These are phyloP conservation scores for Phytophthora syringae DNA, from an alignment of 352 stramenopile genomes.

Conservation along the genomic window DNA sequence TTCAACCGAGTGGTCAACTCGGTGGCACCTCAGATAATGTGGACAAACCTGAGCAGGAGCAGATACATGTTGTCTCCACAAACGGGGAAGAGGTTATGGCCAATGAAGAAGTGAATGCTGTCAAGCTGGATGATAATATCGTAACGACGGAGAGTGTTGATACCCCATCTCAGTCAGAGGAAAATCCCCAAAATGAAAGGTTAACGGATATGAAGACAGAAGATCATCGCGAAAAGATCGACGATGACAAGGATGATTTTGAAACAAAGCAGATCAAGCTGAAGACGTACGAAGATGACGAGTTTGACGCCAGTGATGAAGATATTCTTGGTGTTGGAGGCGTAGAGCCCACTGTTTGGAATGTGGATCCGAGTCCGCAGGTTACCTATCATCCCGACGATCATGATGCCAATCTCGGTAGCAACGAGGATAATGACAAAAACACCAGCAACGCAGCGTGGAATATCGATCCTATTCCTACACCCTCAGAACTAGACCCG, in stretches of 20 bases:
- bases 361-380: slow-evolving; percentile 18
- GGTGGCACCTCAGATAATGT: neutral
- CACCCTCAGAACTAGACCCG: neutral
- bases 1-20: neutral
- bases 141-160: neutral
- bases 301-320: slow-evolving; percentile 36
- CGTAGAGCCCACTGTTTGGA: slow-evolving; percentile 16
- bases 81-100: neutral
- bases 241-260: neutral
- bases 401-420: neutral
- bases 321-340: neutral
- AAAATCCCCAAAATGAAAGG: neutral
- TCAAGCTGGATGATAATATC: neutral
- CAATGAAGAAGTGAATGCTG: neutral
- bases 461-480: slow-evolving; percentile 19
- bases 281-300: slow-evolving; percentile 40
- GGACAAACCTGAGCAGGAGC: neutral
- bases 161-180: neutral
- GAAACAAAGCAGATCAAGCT: slow-evolving; percentile 1
- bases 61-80: neutral
- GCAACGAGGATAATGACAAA: neutral
- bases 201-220: neutral
- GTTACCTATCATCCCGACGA: neutral
- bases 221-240: neutral
- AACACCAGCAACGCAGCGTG: slow-evolving; percentile 2